These are phyloP conservation scores for Fusarium floridanum DNA, from an alignment of 2,329 filamentous ascomycete species.

Conservation along the genomic window DNA sequence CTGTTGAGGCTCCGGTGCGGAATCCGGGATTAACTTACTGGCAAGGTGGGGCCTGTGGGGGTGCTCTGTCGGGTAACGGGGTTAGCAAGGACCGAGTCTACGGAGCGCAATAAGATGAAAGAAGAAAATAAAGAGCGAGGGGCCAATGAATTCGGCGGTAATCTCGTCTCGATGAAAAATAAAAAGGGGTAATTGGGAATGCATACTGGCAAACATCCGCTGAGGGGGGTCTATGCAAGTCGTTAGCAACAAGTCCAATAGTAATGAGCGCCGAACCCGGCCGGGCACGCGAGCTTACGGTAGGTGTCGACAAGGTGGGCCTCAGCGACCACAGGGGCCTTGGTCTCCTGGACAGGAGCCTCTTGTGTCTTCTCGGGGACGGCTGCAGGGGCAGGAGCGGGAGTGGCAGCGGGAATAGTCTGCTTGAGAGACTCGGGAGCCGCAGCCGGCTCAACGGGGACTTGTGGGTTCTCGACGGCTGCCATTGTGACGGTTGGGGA, in stretches of 20 bases:
- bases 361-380: conserved; percentile 18
- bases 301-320: conserved; percentile 83
- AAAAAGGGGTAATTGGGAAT: conserved; percentile 19
- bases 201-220: conserved; percentile 77
- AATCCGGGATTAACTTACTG: conserved; percentile 61
- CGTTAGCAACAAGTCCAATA: conserved; percentile 34
- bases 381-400: conserved; percentile 34
- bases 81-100: conserved; percentile 50
- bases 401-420: conserved; percentile 29
- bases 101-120: conserved; percentile 24
- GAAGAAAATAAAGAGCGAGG: conserved; percentile 14
- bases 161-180: conserved; percentile 22
- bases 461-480: conserved; percentile 41
- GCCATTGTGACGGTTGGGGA: conserved; percentile 42
- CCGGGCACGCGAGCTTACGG: conserved; percentile 60
- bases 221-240: conserved; percentile 67
- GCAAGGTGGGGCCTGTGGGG: conserved; percentile 76
- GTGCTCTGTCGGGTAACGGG: conserved; percentile 67
- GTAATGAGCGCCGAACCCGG: not conserved
- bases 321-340: conserved; percentile 75
- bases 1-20: conserved; percentile 43
- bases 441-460: conserved; percentile 33
- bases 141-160: conserved; percentile 9
- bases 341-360: conserved; percentile 46
- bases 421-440: conserved; percentile 31